Percentiles rank a stretch among this genome's conserved stretches.
Conservation (phyloP, 345 rosid genomes). For the Eucalyptus erythrocorys region DNA sequence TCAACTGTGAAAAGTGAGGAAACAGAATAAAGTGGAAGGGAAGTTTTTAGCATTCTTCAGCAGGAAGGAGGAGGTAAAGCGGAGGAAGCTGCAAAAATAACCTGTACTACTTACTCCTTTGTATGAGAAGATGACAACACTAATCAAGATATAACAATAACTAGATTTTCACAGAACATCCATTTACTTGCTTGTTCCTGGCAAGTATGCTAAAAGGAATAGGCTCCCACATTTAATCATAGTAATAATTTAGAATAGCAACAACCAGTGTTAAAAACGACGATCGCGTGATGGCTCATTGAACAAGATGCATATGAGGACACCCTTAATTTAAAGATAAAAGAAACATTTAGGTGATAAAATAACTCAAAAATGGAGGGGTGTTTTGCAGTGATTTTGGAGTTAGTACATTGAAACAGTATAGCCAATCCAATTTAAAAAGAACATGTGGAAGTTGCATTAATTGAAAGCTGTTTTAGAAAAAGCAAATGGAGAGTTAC, state of each 20-base stretch:
- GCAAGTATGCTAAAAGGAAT: background rate
- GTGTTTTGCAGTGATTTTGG: background rate
- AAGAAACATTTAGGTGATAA: background rate
- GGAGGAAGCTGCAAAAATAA: background rate
- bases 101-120: background rate
- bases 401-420: background rate
- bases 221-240: background rate
- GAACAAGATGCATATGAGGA: background rate
- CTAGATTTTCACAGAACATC: background rate
- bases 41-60: background rate
- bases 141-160: background rate
- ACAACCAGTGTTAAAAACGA: background rate
- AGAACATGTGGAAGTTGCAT: background rate
- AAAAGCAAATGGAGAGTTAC: background rate
- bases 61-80: background rate
- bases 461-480: background rate
- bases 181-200: background rate
- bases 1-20: background rate
- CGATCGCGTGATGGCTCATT: background rate
- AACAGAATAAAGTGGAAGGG: background rate
- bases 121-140: background rate
- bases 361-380: background rate
- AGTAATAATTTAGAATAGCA: background rate
- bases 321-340: background rate
- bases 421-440: background rate